Evolutionary conservation across 805 yeast genomes (phyloP).

Genomic region (Yarrowia sp.): DNA sequence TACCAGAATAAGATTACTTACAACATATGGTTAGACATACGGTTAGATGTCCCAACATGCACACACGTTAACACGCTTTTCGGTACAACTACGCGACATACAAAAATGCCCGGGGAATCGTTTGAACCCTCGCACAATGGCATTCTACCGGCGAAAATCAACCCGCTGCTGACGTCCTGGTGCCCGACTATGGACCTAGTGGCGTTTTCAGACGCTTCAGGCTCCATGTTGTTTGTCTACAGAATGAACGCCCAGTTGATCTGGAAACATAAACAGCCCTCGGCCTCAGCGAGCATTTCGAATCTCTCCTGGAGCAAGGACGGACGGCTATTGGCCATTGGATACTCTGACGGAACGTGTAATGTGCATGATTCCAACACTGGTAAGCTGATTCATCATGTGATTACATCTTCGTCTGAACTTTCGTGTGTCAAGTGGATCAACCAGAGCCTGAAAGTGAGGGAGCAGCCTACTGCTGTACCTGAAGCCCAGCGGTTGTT

Average conservation of each 20-base stretch:
- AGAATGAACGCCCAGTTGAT: constrained; percentile 55
- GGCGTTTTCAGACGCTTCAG: constrained; percentile 45
- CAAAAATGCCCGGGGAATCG: neutral
- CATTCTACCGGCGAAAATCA: constrained; percentile 30
- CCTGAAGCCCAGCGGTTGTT: constrained; percentile 33
- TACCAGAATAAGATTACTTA: too few species aligned
- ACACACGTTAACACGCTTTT: neutral
- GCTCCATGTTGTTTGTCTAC: constrained; percentile 49
- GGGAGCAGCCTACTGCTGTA: constrained; percentile 33
- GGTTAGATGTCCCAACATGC: too few species aligned
- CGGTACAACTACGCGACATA: neutral
- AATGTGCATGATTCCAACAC: constrained; percentile 48
- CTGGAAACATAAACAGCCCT: constrained; percentile 43
- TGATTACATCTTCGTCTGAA: constrained; percentile 14
- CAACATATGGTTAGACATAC: too few species aligned
- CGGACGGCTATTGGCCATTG: constrained; percentile 45
- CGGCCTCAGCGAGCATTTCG: neutral
- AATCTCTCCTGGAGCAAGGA: constrained; percentile 42
- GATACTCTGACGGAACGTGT: constrained; percentile 46
- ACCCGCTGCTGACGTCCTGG: constrained; percentile 36
- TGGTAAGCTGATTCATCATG: constrained; percentile 43
- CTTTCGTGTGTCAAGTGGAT: constrained; percentile 37
- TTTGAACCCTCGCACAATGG: constrained; percentile 27
- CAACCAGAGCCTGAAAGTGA: constrained; percentile 42
- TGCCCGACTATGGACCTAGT: constrained; percentile 57